Evolutionary conservation across 2,329 filamentous ascomycete species (phyloP), one percentile per base, ranked within the genome.

Genomic region (Triangularia setosa): DNA sequence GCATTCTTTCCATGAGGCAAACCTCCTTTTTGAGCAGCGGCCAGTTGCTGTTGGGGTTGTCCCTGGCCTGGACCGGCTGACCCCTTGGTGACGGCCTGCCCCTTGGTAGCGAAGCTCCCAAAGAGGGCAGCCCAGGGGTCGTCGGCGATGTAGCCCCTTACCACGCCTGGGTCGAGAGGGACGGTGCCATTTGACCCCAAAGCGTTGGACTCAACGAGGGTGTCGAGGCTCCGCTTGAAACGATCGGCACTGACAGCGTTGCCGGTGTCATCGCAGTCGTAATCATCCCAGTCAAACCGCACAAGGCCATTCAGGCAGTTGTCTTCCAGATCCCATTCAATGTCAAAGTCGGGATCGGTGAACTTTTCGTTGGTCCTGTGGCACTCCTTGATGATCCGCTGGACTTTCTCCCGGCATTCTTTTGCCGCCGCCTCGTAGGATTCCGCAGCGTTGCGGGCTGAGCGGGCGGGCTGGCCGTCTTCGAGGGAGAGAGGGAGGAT

Each of bases 301-400:
- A 72, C 60, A 8, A 77, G 67, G 12, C 75, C 74, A 54, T 73
- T 69, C 28, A 80, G 73, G 53, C 78, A 80, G 67, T 80, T 79
- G 21, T 71, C 59, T 11, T 70, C 60, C 1, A 70, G 69, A 63
- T 81, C 79, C 5, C 68, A 65, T 68, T 80, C 79, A 58, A 80
- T 76, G 63, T 80, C 78, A 63, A 80, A 81, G 67, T 80, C 78
- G 1, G 77, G 73, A 59, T 81, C 79, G 54, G 76, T 79, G 63
- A 78, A 81, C 70, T 79, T 81, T 63, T 78, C 74, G 65, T 81
- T 81, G 24, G 77, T 80, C 27, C 78, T 77, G 52, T 76, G 71
- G 70, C 79, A 81, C 66, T 80, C 78, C 48, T 72, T 72, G 44
- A 79, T 74, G 60, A 80, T 75, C 40, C 76, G 75, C 40, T 70